These are phyloP conservation scores for Brachypodium distachyon DNA, from an alignment of 202 grass and related monocot species.

Conservation along the genomic window DNA sequence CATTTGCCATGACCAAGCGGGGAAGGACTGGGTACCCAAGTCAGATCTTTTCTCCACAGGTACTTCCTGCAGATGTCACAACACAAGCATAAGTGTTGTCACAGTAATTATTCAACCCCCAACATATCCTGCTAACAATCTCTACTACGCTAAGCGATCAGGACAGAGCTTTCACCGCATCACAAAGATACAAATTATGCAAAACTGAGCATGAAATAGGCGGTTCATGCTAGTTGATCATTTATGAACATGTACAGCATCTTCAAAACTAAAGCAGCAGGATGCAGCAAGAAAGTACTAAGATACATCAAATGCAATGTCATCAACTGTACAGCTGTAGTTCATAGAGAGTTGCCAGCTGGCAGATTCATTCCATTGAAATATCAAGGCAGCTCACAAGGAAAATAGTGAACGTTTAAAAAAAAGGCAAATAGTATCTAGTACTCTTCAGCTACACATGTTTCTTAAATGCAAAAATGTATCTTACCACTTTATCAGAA, in stretches of 20 bases:
- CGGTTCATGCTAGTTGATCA: background rate
- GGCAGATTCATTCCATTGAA: background rate
- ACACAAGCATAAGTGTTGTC: slow-evolving; percentile 8
- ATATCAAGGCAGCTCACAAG: slow-evolving; percentile 8
- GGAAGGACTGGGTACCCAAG: slow-evolving; percentile 13
- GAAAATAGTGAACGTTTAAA: too few relatives aligned
- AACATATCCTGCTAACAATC: background rate
- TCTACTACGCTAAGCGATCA: background rate
- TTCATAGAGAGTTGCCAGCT: slow-evolving; percentile 3
- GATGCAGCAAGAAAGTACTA: slow-evolving; percentile 1
- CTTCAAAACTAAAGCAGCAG: slow-evolving; percentile 13
- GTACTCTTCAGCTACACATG: background rate
- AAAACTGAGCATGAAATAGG: background rate
- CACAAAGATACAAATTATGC: background rate
- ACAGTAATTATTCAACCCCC: background rate
- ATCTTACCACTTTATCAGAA: background rate
- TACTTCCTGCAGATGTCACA: slow-evolving; percentile 39
- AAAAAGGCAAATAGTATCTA: background rate
- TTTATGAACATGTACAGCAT: background rate
- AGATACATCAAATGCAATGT: background rate
- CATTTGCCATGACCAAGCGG: slow-evolving; percentile 60
- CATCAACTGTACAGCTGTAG: background rate
- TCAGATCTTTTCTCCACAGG: slow-evolving; percentile 39
- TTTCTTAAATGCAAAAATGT: background rate
- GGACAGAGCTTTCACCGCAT: background rate